Evolutionary conservation across 768 basidiomycete species (phyloP), one percentile per base, ranked within the genome.

Genomic region (Agaricus sinodeliciosus): DNA sequence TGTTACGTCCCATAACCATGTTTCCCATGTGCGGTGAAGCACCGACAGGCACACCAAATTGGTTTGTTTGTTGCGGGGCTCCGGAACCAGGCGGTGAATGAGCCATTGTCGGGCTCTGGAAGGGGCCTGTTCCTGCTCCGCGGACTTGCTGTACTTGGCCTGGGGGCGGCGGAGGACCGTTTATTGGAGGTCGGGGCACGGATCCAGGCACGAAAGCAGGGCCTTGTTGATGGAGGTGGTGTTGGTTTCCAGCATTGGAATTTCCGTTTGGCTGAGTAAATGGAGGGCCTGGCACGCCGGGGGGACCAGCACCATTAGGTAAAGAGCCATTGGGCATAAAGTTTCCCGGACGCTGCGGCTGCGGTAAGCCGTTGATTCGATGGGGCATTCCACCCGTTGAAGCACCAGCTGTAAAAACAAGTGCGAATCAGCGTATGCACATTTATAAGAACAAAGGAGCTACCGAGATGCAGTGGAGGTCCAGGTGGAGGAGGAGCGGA

Each of bases 31-130:
- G 80, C 2, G 79, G 79, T 3, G 78, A 77, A 0, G 75, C 73
- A 2, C 80, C 77, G 25, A 62, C 67, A 1, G 81, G 70, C 51
- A 76, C 77, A 45, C 70, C 72, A 73, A 81, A 78, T 4, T 73
- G 69, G 22, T 67, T 65, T 46, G 62, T 69, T 58, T 65, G 60
- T 6, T 58, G 64, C 9, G 37, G 58, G 57, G 63, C 42, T 9
- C 51, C 49, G 8, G 48, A 15, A 44, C 76, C 75, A 56, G 82
- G 82, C 0, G 81, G 78, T 3, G 83, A 82, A 47, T 78, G 76
- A 2, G 81, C 72, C 66, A 86, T 82, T 2, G 78, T 82, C 3
- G 85, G 85, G 18, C 83, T 85, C 39, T 76, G 81, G 64, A 81
- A 86, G 8, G 78, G 77, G 12, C 76, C 45, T 54, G 52, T 49